Evolutionary conservation across 2,329 filamentous ascomycete species (phyloP).

Genomic region (Colletotrichum theobromicola): DNA sequence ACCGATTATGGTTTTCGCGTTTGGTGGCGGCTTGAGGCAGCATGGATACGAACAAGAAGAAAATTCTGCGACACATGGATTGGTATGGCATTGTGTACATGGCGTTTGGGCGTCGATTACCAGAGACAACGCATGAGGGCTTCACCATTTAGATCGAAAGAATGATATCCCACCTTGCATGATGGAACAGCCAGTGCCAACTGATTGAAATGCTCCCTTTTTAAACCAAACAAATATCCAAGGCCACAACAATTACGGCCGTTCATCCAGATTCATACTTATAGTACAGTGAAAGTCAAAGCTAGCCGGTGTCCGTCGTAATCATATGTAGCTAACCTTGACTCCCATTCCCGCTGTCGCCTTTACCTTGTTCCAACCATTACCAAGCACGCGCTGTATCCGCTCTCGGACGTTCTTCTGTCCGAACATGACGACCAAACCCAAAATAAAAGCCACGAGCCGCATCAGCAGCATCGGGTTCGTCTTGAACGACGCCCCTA

Average conservation of each 20-base stretch:
- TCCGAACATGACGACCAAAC: constrained; percentile 78
- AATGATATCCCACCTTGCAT: not conserved
- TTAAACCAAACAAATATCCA: not conserved
- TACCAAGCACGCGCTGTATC: constrained; percentile 69
- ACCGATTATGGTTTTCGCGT: not conserved
- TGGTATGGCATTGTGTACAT: constrained; percentile 20
- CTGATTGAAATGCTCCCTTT: not conserved
- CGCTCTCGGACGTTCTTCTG: constrained; percentile 77
- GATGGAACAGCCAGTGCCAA: not conserved
- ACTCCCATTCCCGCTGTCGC: constrained; percentile 94
- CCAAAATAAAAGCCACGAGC: constrained; percentile 79
- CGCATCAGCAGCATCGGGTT: constrained; percentile 63
- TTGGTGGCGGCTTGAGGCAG: constrained; percentile 4
- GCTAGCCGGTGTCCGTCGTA: constrained; percentile 7
- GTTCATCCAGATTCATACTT: constrained; percentile 8
- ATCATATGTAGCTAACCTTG: constrained; percentile 93
- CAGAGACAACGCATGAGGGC: not conserved
- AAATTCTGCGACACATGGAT: constrained; percentile 12
- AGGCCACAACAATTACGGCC: constrained; percentile 1
- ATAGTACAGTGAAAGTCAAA: constrained; percentile 25
- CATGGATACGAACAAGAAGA: constrained; percentile 11
- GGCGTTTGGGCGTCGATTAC: constrained; percentile 26
- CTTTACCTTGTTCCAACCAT: constrained; percentile 81
- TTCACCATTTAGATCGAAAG: not conserved
- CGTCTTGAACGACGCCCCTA: constrained; percentile 55